Base-by-base conservation (phyloP, 257 asterid species). In the Salvia rosmarinus region DNA sequence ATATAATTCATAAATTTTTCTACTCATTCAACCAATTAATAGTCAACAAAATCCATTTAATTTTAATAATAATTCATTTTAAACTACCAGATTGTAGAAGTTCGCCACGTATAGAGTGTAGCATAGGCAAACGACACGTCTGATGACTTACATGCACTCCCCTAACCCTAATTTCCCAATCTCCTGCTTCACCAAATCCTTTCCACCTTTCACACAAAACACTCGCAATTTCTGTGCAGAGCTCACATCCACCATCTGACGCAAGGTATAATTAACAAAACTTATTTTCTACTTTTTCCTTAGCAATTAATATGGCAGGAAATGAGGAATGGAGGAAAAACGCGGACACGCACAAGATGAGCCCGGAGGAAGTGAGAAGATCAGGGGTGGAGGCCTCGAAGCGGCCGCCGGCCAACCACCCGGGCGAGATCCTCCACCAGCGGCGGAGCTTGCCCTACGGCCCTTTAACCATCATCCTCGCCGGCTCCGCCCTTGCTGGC, bases 311-410 rank as follows among this genome's bases (percentile, higher is more conserved):
- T 0, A 57, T 57, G 68, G 80, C 73, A 39, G 84, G 77, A 67
- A 73, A 73, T 12, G 87, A 87, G 12, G 90, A 87, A 1, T 84
- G 96, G 96, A 87, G 85, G 32, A 89, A 79, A 7, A 87, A 77
- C 77, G 95, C 96, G 7, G 96, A 86, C 71, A 88, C 96, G 16
- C 86, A 82, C 85, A 92, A 87, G 81, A 92, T 92, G 98, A 86
- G 84, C 49, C 47, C 93, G 3, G 97, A 92, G 34, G 95, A 85
- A 46, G 88, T 84, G 68, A 86, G 69, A 28, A 82, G 64, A 23
- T 81, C 82, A 4, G 96, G 95, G 0, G 79, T 84, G 1, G 95
- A 90, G 44, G 80, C 71, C 4, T 86, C 94, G 0, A 80, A 21
- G 77, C 83, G 88, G 64, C 91, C 93, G 3, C 95, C 93, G 11